Conservation (phyloP, 2,329 filamentous ascomycete genomes). For the Cladosporium sphaerospermum region DNA sequence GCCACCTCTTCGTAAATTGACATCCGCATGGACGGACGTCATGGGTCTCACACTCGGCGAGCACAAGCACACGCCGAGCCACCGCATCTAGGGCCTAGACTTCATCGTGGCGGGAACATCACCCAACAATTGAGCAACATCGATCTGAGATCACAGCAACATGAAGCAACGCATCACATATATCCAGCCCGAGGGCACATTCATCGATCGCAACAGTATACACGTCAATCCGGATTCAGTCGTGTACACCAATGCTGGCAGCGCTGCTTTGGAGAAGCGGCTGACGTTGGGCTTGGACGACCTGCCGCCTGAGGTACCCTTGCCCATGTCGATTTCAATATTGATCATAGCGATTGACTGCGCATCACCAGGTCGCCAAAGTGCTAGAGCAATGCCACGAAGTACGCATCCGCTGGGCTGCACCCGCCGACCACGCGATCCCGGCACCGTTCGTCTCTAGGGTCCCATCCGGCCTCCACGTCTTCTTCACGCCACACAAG, state of each 20-base stretch:
- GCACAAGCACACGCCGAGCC: neutral
- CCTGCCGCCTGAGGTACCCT: slow-evolving; percentile 58
- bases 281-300: slow-evolving; percentile 68
- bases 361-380: neutral
- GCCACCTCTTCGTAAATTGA: no score
- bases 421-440: slow-evolving; percentile 50
- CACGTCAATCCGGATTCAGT: slow-evolving; percentile 49
- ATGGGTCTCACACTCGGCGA: no score
- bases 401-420: slow-evolving; percentile 75
- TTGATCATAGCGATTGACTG: neutral
- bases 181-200: slow-evolving; percentile 56
- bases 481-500: slow-evolving; percentile 62
- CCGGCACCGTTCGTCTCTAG: slow-evolving; percentile 68
- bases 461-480: slow-evolving; percentile 72
- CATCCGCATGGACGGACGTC: no score
- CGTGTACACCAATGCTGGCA: slow-evolving; percentile 50
- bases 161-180: slow-evolving; percentile 79
- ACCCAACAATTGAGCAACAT: neutral
- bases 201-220: slow-evolving; percentile 59
- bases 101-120: neutral
- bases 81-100: neutral
- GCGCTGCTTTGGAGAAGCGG: slow-evolving; percentile 70
- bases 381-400: slow-evolving; percentile 58
- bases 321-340: slow-evolving; percentile 7
- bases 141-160: slow-evolving; percentile 3